These are phyloP conservation scores for Saposhnikovia divaricata DNA, from an alignment of 129 eudicot genomes.

Conservation along the genomic window DNA sequence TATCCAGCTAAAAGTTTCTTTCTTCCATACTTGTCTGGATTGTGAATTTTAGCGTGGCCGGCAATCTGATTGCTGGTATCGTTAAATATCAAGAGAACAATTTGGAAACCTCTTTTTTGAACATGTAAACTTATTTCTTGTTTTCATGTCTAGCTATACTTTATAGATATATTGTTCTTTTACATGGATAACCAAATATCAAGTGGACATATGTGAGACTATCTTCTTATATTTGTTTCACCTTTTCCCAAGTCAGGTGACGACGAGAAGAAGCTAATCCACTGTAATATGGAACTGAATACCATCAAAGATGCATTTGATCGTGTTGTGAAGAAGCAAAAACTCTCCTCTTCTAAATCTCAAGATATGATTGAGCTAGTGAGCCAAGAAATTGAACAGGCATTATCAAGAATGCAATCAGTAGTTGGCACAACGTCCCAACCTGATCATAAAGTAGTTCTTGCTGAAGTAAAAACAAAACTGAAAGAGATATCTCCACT, in stretches of 20 bases:
- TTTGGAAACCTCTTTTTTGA: background rate
- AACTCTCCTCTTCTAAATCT: slow-evolving; percentile 49
- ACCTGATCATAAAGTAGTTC: slow-evolving; percentile 38
- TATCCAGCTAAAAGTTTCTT: background rate
- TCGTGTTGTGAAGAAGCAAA: slow-evolving; percentile 68
- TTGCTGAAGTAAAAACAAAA: slow-evolving; percentile 54
- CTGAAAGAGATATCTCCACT: slow-evolving; percentile 63
- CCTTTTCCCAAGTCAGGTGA: background rate
- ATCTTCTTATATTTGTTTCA: background rate
- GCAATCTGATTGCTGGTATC: background rate
- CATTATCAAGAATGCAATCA: slow-evolving; percentile 48
- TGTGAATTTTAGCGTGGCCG: background rate
- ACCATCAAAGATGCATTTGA: slow-evolving; percentile 71
- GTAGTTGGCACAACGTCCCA: slow-evolving; percentile 31
- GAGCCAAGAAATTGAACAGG: slow-evolving; percentile 50
- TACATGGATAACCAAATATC: background rate
- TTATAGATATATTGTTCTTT: background rate
- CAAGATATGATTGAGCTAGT: slow-evolving; percentile 59
- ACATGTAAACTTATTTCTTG: background rate
- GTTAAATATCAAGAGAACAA: background rate
- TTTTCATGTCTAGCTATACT: background rate
- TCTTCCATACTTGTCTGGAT: background rate
- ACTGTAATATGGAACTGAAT: slow-evolving; percentile 28
- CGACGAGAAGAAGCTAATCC: background rate
- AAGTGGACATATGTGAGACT: background rate